Evolutionary conservation across 768 basidiomycete species (phyloP).

Genomic region (Leccinum sublutescens): DNA sequence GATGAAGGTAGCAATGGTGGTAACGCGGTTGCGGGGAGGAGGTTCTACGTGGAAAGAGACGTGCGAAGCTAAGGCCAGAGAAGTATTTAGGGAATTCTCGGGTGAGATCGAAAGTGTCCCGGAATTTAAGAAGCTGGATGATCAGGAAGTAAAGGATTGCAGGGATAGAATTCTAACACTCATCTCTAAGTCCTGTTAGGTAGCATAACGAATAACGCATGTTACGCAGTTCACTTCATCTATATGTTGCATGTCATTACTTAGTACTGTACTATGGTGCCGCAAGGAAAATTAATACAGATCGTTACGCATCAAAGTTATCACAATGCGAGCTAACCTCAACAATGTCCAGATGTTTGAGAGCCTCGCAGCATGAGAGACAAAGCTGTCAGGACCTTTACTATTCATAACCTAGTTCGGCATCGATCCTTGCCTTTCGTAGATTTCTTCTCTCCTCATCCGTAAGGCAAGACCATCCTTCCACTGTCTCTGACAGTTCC

Average conservation of each 20-base stretch:
- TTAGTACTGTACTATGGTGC: neutral
- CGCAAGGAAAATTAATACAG: neutral
- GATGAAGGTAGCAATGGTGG: slow-evolving; percentile 19
- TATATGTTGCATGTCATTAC: slow-evolving; percentile 3
- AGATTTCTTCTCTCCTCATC: slow-evolving; percentile 49
- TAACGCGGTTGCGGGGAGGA: slow-evolving; percentile 12
- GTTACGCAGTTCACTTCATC: neutral
- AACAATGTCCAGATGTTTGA: neutral
- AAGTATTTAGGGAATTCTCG: slow-evolving; percentile 13
- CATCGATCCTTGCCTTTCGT: slow-evolving; percentile 59
- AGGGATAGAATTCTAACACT: slow-evolving; percentile 21
- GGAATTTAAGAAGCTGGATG: slow-evolving; percentile 9
- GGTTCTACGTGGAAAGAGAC: slow-evolving; percentile 16
- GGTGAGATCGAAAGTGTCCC: slow-evolving; percentile 23
- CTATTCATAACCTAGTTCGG: slow-evolving; percentile 59
- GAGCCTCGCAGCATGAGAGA: neutral
- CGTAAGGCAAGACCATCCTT: slow-evolving; percentile 52
- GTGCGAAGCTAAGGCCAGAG: slow-evolving; percentile 9
- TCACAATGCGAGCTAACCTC: neutral
- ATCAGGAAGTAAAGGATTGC: slow-evolving; percentile 17
- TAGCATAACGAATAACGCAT: neutral
- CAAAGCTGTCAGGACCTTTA: neutral
- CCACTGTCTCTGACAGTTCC: slow-evolving; percentile 70
- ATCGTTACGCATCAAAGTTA: slow-evolving; percentile 2
- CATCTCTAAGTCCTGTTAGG: slow-evolving; percentile 5